Conservation (phyloP, 768 basidiomycete species). For the Cytidiella melzeri region DNA sequence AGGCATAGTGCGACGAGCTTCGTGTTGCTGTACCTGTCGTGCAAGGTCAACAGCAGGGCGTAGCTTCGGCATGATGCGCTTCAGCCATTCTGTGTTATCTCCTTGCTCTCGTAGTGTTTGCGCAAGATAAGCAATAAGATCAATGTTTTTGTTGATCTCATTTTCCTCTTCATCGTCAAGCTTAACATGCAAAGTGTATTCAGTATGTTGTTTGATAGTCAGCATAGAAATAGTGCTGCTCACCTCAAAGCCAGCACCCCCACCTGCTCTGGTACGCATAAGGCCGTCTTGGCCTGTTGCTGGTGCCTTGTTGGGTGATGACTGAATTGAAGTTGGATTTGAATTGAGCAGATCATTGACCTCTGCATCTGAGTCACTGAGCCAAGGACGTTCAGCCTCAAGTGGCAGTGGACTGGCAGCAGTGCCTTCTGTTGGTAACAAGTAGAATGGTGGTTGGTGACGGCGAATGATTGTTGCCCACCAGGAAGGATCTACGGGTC, state of each 20-base stretch:
- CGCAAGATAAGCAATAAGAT: background rate
- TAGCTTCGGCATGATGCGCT: background rate
- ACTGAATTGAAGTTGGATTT: constrained; percentile 5
- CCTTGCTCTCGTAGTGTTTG: background rate
- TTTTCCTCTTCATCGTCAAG: background rate
- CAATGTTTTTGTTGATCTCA: background rate
- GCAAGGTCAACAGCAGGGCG: background rate
- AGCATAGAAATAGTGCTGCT: too few species aligned
- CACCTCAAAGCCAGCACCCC: constrained; percentile 8
- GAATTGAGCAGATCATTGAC: background rate
- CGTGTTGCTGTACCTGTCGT: background rate
- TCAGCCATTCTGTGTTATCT: background rate
- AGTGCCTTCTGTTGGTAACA: constrained; percentile 1
- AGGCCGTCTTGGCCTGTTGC: constrained; percentile 8
- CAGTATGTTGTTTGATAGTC: too few species aligned
- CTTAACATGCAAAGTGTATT: too few species aligned
- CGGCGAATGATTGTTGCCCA: background rate
- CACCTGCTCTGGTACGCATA: constrained; percentile 2
- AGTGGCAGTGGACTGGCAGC: background rate
- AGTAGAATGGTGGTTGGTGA: constrained; percentile 12
- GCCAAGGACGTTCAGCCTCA: background rate
- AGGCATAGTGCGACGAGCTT: constrained; percentile 2
- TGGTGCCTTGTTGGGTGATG: constrained; percentile 8
- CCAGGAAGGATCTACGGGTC: background rate
- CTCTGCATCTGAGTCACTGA: background rate